Evolutionary conservation across 768 basidiomycete genomes (phyloP).

Genomic region (Lepiota venenata): DNA sequence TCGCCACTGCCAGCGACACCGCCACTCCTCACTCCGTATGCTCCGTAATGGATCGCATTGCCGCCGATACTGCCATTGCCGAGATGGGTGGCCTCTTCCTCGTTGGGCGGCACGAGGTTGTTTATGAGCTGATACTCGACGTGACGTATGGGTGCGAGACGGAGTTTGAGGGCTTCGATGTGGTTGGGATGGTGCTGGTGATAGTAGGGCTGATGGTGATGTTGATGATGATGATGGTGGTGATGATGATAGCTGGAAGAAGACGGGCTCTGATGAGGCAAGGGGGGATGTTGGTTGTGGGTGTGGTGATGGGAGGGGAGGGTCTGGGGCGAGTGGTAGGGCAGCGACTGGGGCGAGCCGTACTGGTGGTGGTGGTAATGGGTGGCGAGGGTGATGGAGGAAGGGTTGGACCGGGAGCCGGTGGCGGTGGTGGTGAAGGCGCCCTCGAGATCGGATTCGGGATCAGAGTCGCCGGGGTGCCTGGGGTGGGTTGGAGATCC

Average conservation of each 20-base stretch:
- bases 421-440: conserved; percentile 17
- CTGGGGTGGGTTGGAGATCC: conserved; percentile 17
- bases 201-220: conserved; percentile 14
- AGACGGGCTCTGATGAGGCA: conserved; percentile 14
- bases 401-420: conserved; percentile 15
- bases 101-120: conserved; percentile 64
- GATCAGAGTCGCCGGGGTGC: conserved; percentile 16
- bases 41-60: conserved; percentile 15
- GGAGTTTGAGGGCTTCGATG: conserved; percentile 56
- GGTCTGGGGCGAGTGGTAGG: too few species aligned
- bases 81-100: conserved; percentile 51
- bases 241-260: conserved; percentile 17
- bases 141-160: conserved; percentile 64
- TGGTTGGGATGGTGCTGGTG: conserved; percentile 22
- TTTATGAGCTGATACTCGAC: conserved; percentile 69
- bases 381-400: conserved; percentile 16
- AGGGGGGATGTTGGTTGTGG: conserved; percentile 10
- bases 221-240: conserved; percentile 14
- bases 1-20: conserved; percentile 35
- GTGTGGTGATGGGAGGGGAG: neutral
- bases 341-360: too few species aligned
- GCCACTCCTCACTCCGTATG: conserved; percentile 11
- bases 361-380: conserved; percentile 15
- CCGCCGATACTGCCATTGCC: conserved; percentile 15
- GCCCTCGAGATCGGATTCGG: conserved; percentile 20